Evolutionary conservation across 768 basidiomycete genomes (phyloP).

Genomic region (Naganishia antarctica): DNA sequence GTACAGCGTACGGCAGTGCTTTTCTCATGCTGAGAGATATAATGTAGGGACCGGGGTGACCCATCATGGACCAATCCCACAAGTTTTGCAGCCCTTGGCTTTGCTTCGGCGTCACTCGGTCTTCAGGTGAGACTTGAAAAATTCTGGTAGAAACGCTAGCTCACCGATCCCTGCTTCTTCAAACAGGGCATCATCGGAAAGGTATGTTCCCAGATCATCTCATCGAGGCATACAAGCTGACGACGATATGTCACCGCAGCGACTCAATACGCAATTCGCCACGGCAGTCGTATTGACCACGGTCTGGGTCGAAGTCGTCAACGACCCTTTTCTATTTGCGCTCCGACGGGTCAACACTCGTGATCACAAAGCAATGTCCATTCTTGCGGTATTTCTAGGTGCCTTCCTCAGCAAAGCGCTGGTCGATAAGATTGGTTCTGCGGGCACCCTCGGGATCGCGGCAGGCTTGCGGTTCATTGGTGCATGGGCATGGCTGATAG

Average conservation of each 20-base stretch:
- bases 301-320: constrained; percentile 81
- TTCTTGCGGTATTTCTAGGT: constrained; percentile 64
- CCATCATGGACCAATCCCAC: constrained; percentile 67
- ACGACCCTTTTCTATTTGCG: constrained; percentile 69
- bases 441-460: constrained; percentile 40
- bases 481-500: constrained; percentile 10
- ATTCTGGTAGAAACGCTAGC: fast-evolving
- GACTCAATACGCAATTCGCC: constrained; percentile 18
- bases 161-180: background rate
- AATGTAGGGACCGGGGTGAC: constrained; percentile 53
- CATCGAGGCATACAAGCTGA: constrained; percentile 57
- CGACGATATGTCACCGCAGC: constrained; percentile 37
- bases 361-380: constrained; percentile 65
- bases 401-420: constrained; percentile 55
- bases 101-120: constrained; percentile 74
- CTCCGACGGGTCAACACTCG: constrained; percentile 55
- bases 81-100: constrained; percentile 67
- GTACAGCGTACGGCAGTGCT: background rate
- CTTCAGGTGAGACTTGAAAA: constrained; percentile 55
- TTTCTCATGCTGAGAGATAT: background rate
- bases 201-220: constrained; percentile 54
- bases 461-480: constrained; percentile 38
- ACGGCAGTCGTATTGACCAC: constrained; percentile 64
- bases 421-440: constrained; percentile 33
- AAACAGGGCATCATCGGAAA: constrained; percentile 72